Conservation (phyloP, 345 rosid species). For the Schrenkiella parvula region DNA sequence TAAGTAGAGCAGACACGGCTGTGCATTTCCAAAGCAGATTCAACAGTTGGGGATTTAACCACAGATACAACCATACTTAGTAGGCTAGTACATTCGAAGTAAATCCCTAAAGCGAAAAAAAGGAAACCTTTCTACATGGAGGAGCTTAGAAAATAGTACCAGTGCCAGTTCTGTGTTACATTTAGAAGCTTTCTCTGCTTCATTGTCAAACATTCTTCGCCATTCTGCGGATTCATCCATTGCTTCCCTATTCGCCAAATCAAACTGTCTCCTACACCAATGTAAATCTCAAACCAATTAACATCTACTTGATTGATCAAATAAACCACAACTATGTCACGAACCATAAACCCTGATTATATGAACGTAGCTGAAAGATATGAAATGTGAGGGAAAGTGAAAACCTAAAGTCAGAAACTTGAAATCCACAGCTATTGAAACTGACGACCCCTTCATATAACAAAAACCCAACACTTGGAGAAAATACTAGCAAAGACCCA, state of each 20-base stretch:
- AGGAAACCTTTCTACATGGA: not conserved
- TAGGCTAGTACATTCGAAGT: not conserved
- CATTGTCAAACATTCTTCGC: conserved; percentile 69
- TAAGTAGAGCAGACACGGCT: not conserved
- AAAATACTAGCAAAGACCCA: not conserved
- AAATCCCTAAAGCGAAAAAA: not conserved
- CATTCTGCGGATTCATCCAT: conserved; percentile 97
- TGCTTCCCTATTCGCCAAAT: conserved; percentile 87
- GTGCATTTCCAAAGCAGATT: not conserved
- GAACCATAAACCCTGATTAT: not conserved
- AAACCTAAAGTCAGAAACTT: not conserved
- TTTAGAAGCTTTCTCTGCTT: conserved; percentile 54
- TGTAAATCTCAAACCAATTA: not conserved
- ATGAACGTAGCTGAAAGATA: not conserved
- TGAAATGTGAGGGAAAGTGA: not conserved
- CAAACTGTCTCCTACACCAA: conserved; percentile 73
- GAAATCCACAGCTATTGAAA: not conserved
- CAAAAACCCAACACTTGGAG: not conserved
- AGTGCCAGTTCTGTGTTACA: conserved; percentile 54
- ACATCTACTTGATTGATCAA: not conserved
- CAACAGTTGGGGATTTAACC: not conserved
- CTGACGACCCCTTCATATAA: not conserved
- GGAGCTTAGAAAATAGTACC: conserved; percentile 38
- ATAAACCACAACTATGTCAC: not conserved
- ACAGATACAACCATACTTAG: not conserved